Conservation (phyloP, 2,329 filamentous ascomycete genomes). For the Tolypocladium album region DNA sequence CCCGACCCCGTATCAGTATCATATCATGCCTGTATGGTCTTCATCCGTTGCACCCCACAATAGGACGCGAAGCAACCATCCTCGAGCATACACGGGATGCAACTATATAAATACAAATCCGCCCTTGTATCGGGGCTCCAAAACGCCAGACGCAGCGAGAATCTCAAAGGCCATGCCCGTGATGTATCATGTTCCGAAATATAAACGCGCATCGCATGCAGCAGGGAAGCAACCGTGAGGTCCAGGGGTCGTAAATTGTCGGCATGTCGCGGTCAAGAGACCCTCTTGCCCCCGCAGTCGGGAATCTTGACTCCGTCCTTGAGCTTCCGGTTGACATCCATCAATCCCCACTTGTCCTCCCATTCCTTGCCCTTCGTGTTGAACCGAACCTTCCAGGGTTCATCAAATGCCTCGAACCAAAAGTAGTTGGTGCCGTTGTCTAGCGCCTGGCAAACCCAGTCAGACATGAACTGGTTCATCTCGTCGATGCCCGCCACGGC, state of each 20-base stretch:
- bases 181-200: neutral
- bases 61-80: neutral
- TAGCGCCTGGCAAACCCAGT: conserved; percentile 74
- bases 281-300: conserved; percentile 68
- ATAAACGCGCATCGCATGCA: neutral
- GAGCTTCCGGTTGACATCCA: conserved; percentile 75
- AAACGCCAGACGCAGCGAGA: neutral
- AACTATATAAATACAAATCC: neutral
- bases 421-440: conserved; percentile 85
- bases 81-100: neutral
- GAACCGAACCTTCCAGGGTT: conserved; percentile 82
- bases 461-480: conserved; percentile 76
- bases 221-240: neutral
- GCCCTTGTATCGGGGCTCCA: neutral
- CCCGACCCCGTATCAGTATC: neutral
- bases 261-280: conserved; percentile 16
- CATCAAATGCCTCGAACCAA: conserved; percentile 96
- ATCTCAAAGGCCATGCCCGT: neutral
- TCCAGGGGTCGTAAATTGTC: neutral
- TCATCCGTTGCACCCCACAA: neutral
- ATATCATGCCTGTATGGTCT: neutral
- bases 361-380: conserved; percentile 61
- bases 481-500: conserved; percentile 69
- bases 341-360: conserved; percentile 93
- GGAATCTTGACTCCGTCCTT: conserved; percentile 81